Base-by-base conservation (phyloP, 176 grass and related monocot species). In the Guadua angustifolia region DNA sequence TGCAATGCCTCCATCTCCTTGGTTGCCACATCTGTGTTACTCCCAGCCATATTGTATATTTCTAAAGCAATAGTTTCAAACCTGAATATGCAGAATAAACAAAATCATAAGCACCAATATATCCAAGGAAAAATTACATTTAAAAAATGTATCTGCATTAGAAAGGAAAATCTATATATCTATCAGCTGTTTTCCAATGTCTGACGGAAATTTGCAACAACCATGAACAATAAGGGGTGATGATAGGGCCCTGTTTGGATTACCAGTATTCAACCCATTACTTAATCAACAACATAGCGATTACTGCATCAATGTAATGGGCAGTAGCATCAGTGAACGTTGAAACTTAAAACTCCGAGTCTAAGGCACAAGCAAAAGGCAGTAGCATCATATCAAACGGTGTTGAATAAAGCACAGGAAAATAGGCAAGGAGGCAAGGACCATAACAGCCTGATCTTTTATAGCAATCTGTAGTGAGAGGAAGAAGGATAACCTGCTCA, bases 1-100 rank as follows among this genome's bases (percentile, higher is more conserved):
- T 72, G 21, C 42, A 87, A 62, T 24, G 50, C 51, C 74, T 90
- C 88, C 88, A 75, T 83, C 84, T 87, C 74, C 80, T 75, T 83
- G 74, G 68, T 52, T 46, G 69, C 6, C 21, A 69, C 69, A 74
- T 83, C 80, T 2, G 18, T 39, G 51, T 19, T 69, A 55, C 39
- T 45, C 9, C 19, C 61, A 39, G 66, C 22, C 84, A 90, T 90
- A 80, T 74, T 70, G 14, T 80, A 74, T 44, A 61, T 29, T 62
- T 74, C 5, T 45, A 66, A 66, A 75, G 69, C 24, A 21, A 32
- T 14, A 52, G 22, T 19, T 21, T 42, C 13, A 69, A 58, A 59
- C 74, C 88, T 90, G 79, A 68, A 83, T 33, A 15, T 59, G 46
- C 32, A 85, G 58, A 72, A 78, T 21, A 14, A 83, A 69, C 4